Evolutionary conservation across 352 stramenopile species (phyloP).

Genomic region (Phytophthora nicotianae): DNA sequence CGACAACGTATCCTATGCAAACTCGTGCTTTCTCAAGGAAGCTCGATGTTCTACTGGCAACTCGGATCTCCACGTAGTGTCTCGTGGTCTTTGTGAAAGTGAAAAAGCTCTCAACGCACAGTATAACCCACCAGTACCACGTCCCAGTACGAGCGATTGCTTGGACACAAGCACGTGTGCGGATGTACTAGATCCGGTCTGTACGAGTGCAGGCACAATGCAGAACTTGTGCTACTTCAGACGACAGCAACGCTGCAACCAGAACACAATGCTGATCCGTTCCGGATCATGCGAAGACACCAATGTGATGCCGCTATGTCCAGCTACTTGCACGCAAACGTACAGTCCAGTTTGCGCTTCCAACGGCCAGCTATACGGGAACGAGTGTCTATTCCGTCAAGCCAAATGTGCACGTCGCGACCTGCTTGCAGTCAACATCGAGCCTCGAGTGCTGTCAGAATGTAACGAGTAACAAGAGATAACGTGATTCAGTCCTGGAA

Average conservation of each 20-base stretch:
- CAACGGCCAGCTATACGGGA: slow-evolving; percentile 56
- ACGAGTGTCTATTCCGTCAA: slow-evolving; percentile 59
- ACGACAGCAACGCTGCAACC: slow-evolving; percentile 36
- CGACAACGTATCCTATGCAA: slow-evolving; percentile 51
- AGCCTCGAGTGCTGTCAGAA: slow-evolving; percentile 19
- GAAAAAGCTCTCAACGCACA: slow-evolving; percentile 34
- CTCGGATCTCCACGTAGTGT: slow-evolving; percentile 26
- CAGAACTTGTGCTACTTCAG: slow-evolving; percentile 50
- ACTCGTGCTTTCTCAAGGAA: slow-evolving; percentile 58
- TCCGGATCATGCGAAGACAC: slow-evolving; percentile 35
- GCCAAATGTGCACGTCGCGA: slow-evolving; percentile 44
- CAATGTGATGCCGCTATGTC: slow-evolving; percentile 35
- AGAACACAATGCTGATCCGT: slow-evolving; percentile 28
- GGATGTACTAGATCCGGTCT: slow-evolving; percentile 53
- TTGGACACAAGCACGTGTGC: slow-evolving; percentile 41
- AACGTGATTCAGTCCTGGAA: slow-evolving; percentile 19
- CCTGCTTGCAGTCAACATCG: slow-evolving; percentile 28
- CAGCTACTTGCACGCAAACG: slow-evolving; percentile 39
- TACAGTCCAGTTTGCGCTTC: slow-evolving; percentile 56
- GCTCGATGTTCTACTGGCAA: slow-evolving; percentile 37
- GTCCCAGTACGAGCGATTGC: not conserved
- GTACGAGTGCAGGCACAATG: slow-evolving; percentile 51
- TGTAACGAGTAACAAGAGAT: slow-evolving; percentile 14
- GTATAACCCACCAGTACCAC: slow-evolving; percentile 33
- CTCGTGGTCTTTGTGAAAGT: slow-evolving; percentile 31